phyloP scores from a whole-genome alignment of 164 flowering plant species.

The Nymphaea thermarum region DNA sequence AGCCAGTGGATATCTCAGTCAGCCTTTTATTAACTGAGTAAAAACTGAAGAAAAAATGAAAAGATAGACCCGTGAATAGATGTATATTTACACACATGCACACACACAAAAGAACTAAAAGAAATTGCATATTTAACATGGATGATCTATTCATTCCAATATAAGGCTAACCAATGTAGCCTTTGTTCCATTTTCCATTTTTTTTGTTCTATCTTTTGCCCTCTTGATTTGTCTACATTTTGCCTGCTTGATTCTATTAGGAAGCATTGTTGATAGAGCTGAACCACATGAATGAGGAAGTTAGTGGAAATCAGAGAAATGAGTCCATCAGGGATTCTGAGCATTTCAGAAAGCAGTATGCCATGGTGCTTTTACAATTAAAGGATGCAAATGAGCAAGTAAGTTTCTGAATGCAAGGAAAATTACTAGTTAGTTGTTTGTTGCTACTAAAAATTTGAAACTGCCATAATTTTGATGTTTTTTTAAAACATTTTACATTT shows the following conservation, averaged over 20 bases:
- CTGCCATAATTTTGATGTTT: not conserved
- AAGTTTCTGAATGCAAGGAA: constrained; percentile 5
- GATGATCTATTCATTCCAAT: no score
- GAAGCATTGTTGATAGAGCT: constrained; percentile 48
- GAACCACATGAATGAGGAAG: constrained; percentile 52
- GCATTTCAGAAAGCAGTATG: constrained; percentile 44
- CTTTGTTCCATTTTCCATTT: not conserved
- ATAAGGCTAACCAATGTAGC: no score
- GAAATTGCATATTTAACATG: no score
- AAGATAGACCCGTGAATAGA: no score
- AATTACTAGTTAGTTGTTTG: not conserved
- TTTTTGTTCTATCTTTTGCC: not conserved
- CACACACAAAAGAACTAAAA: no score
- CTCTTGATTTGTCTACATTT: not conserved
- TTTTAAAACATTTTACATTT: not conserved
- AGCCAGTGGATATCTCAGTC: no score
- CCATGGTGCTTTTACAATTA: constrained; percentile 45
- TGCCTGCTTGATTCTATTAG: constrained; percentile 12
- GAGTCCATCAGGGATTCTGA: constrained; percentile 36
- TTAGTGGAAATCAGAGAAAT: constrained; percentile 24
- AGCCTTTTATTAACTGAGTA: no score
- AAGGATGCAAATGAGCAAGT: constrained; percentile 51
- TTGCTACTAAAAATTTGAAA: not conserved
- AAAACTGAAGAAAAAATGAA: no score
- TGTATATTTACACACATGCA: no score